Base-by-base conservation (phyloP, 2,329 filamentous ascomycete species). In the Penicillium sp. region DNA sequence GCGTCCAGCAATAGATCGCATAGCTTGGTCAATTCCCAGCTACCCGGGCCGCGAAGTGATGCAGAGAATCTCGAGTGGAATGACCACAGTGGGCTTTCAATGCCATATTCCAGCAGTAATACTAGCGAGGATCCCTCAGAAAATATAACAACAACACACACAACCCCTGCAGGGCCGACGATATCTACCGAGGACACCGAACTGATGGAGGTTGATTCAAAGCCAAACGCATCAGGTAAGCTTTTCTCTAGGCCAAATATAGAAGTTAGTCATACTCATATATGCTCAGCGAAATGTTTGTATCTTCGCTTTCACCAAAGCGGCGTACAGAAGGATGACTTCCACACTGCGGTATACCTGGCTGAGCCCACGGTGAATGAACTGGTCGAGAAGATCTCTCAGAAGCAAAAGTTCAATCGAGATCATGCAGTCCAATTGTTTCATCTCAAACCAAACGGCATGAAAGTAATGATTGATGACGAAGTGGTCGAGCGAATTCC, bases 401-500 rank as follows among this genome's bases (percentile, higher is more conserved):
- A 23, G 19, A 42, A 42, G 8, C 39, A 42, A 16, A 50, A 50
- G 11, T 21, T 50, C 48, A 39, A 16, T 26, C 48, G 26, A n/a
- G 33, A 50, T 27, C 48, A 21, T 7, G 21, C 2, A 37, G 14
- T 50, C 23, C 29, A 26, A 3, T 9, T 50, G 33, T 23, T 50
- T 16, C 35, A 35, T 21, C 33, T 27, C 33, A 50, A 50, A 11
- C 33, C 29, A 37, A 27, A 50, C n/a, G 48, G 33, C 10, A 35
- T 50, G 31, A 50, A 50, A 27, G 16, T 50, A 21, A 37, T 50
- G 21, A 35, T 50, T 25, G 48, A 50, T 50, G 33, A 50, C 19
- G 44, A 54, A 35, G 23, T 54, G 19, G 26, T 54, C 25, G 31
- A 33, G 33, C 45, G 45, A 10, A 54, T 49, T 33, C 33, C 52